A percentile compares a stretch with the other conserved stretches of the same genome.
phyloP scores from a whole-genome alignment of 768 basidiomycete species.

The Cubamyces sp. region DNA sequence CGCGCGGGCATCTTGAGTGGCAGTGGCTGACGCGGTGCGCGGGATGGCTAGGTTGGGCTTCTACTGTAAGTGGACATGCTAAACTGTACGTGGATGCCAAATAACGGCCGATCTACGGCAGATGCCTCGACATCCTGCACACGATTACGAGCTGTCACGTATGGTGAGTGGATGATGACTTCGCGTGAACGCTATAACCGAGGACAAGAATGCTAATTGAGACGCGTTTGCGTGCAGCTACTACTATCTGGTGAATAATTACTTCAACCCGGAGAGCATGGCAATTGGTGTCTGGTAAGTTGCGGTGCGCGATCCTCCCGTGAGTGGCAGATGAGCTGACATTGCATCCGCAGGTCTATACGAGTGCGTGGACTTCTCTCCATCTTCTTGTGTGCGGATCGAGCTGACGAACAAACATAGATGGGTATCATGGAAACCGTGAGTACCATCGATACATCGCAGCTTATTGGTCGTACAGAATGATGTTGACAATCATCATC shows the following conservation, averaged over 20 bases:
- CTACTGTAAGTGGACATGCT: no score
- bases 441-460: no score
- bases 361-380: not conserved
- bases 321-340: not conserved
- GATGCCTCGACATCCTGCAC: constrained; percentile 9
- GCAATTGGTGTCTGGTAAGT: constrained; percentile 8
- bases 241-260: constrained; percentile 5
- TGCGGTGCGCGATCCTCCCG: not conserved
- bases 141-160: constrained; percentile 7
- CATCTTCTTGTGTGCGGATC: not conserved
- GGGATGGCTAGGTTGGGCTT: not conserved
- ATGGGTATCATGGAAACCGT: constrained; percentile 10
- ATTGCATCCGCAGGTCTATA: not conserved
- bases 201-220: no score
- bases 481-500: not conserved
- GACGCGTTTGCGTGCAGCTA: not conserved
- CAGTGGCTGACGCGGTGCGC: not conserved
- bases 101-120: not conserved
- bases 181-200: not conserved
- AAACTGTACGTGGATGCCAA: no score
- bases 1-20: not conserved
- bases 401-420: not conserved
- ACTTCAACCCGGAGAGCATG: constrained; percentile 7
- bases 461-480: not conserved
- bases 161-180: not conserved